Percentiles rank a stretch among this genome's conserved stretches.
Conservation (phyloP, 176 grass and related monocot species). For the Dendrocalamus sinicus region DNA sequence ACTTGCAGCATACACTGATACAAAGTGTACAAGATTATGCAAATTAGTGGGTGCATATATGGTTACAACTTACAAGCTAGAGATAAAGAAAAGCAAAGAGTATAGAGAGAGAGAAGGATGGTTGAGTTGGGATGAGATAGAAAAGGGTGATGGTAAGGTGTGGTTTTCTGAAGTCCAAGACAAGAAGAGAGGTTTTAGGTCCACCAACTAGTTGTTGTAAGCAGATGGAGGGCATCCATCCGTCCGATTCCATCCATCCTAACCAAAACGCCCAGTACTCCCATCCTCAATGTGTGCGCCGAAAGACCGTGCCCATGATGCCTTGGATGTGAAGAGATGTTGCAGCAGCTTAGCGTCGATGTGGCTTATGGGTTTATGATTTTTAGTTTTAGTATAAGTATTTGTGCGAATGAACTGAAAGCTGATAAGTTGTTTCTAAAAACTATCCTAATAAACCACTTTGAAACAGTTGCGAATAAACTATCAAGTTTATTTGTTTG, state of each 20-base stretch:
- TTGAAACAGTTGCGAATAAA: fast-evolving
- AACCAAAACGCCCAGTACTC: not conserved
- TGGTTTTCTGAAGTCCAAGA: not conserved
- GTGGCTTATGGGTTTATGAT: too few species aligned
- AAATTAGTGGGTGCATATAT: not conserved
- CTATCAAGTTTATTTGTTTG: too few species aligned
- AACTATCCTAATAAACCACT: too few species aligned
- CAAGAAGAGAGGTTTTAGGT: not conserved
- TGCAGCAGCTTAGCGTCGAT: not conserved
- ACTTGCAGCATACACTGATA: constrained; percentile 20
- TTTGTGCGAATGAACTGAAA: too few species aligned
- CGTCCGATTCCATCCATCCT: not conserved
- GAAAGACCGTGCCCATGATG: not conserved
- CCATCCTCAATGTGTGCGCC: not conserved
- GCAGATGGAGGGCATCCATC: not conserved
- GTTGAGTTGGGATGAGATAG: not conserved
- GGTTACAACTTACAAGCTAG: not conserved
- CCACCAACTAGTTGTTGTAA: not conserved
- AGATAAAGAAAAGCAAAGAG: not conserved
- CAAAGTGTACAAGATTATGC: not conserved
- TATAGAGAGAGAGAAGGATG: not conserved
- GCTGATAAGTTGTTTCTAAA: too few species aligned
- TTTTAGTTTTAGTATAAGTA: too few species aligned
- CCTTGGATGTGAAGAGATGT: not conserved
- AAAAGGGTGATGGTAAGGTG: not conserved